These are phyloP conservation scores for Sphenostylis stenocarpa DNA, from an alignment of 306 rosid genomes.

Conservation along the genomic window DNA sequence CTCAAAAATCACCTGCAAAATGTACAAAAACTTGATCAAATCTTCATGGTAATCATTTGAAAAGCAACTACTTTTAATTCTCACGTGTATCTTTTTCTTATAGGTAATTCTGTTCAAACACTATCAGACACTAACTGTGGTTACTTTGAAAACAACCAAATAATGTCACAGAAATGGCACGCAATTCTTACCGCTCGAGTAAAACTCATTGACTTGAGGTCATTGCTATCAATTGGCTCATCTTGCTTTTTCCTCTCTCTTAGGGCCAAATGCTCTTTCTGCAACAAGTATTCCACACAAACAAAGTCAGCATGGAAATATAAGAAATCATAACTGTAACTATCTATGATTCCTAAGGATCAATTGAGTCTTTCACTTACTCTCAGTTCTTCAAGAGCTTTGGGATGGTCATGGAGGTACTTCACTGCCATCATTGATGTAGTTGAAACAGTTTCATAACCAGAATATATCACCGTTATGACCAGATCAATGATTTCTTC, in stretches of 20 bases:
- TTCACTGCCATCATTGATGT: slow-evolving; percentile 99
- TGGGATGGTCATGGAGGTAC: slow-evolving; percentile 88
- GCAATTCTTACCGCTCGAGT: slow-evolving; percentile 82
- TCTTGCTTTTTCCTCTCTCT: slow-evolving; percentile 66
- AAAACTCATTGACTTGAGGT: slow-evolving; percentile 80
- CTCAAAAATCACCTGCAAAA: slow-evolving; percentile 87
- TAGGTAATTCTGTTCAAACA: background rate
- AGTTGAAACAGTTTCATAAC: slow-evolving; percentile 96
- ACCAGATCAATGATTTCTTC: slow-evolving; percentile 87
- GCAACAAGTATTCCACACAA: slow-evolving; percentile 9
- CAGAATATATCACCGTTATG: slow-evolving; percentile 82
- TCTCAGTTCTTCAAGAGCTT: slow-evolving; percentile 83
- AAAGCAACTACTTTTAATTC: background rate
- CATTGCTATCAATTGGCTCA: slow-evolving; percentile 70
- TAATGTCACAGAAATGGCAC: background rate
- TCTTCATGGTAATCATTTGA: background rate
- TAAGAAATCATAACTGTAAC: background rate
- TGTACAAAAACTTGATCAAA: slow-evolving; percentile 4
- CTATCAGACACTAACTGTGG: background rate
- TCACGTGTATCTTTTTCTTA: too few relatives aligned
- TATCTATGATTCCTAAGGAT: background rate
- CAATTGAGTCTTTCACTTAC: slow-evolving; percentile 47
- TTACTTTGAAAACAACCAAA: background rate
- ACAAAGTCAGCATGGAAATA: slow-evolving; percentile 27
- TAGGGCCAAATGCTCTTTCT: slow-evolving; percentile 87